A percentile compares a stretch with the other conserved stretches of the same genome.
These are phyloP conservation scores for Cadophora sp. DNA, from an alignment of 2,329 filamentous ascomycete genomes.

Conservation along the genomic window DNA sequence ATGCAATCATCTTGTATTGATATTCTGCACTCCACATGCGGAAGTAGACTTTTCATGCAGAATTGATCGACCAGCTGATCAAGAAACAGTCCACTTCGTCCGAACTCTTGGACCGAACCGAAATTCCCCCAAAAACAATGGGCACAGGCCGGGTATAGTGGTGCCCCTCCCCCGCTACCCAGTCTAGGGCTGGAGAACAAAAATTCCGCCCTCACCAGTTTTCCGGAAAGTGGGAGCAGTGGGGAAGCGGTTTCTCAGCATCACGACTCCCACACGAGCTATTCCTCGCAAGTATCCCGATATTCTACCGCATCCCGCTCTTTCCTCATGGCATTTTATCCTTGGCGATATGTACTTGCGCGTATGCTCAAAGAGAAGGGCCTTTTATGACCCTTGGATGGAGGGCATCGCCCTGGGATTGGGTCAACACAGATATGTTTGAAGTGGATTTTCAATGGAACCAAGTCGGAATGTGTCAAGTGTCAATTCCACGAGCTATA, in stretches of 20 bases:
- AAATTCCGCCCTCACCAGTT: neutral
- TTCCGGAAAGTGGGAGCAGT: slow-evolving; percentile 1
- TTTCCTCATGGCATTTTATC: neutral
- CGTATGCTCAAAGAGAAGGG: neutral
- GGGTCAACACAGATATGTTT: neutral
- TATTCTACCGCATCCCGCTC: slow-evolving; percentile 4
- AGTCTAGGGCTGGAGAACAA: neutral
- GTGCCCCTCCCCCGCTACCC: neutral
- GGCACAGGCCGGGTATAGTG: neutral
- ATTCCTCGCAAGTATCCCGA: neutral
- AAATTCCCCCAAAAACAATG: neutral
- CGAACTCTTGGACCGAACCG: neutral
- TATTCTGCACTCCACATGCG: too few relatives aligned
- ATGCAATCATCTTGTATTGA: neutral
- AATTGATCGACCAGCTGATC: neutral
- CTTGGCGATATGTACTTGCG: neutral
- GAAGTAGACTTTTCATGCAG: neutral
- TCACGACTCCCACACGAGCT: neutral
- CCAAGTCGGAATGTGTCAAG: neutral
- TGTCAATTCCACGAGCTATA: too few relatives aligned
- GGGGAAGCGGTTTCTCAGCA: neutral
- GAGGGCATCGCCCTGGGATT: neutral
- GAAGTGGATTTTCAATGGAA: neutral
- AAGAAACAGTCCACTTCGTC: neutral
- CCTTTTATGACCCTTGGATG: slow-evolving; percentile 5